These are phyloP conservation scores for Fallopia convolvulus DNA, from an alignment of 148 eudicot species.

Conservation along the genomic window DNA sequence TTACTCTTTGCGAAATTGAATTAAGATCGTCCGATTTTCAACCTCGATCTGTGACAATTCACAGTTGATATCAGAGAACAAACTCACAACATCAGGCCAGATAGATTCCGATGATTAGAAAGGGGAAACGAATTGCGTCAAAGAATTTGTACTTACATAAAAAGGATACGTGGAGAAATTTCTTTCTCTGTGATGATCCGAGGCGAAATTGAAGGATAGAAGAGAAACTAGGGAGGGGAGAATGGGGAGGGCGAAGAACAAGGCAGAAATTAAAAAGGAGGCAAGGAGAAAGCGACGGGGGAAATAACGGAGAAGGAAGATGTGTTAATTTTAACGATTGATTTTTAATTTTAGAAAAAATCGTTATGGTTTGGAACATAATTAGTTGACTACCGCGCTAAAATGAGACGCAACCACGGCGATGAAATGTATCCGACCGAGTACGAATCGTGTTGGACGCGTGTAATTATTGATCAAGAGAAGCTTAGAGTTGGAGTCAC, in stretches of 20 bases:
- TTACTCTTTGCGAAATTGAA: not conserved
- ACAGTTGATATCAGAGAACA: not conserved
- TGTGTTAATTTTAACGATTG: not conserved
- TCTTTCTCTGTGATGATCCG: not conserved
- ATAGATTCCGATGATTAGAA: not conserved
- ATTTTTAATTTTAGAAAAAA: constrained; percentile 3
- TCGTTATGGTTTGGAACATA: not conserved
- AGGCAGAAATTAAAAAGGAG: not conserved
- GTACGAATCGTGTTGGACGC: too few species aligned
- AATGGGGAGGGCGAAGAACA: not conserved
- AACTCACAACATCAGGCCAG: not conserved
- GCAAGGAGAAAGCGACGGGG: too few species aligned
- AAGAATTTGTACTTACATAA: not conserved
- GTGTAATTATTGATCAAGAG: too few species aligned
- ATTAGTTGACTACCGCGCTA: too few species aligned
- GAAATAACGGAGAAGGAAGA: not conserved
- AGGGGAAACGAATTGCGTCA: not conserved
- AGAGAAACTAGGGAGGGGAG: not conserved
- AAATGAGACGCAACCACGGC: not conserved
- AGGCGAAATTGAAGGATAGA: not conserved
- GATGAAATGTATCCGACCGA: not conserved
- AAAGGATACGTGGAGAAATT: too few species aligned
- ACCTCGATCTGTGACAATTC: not conserved
- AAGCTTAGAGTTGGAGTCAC: too few species aligned
- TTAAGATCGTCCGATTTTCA: not conserved